Conservation (phyloP, 108 stramenopile genomes). For the Cyclotella distinguenda region DNA sequence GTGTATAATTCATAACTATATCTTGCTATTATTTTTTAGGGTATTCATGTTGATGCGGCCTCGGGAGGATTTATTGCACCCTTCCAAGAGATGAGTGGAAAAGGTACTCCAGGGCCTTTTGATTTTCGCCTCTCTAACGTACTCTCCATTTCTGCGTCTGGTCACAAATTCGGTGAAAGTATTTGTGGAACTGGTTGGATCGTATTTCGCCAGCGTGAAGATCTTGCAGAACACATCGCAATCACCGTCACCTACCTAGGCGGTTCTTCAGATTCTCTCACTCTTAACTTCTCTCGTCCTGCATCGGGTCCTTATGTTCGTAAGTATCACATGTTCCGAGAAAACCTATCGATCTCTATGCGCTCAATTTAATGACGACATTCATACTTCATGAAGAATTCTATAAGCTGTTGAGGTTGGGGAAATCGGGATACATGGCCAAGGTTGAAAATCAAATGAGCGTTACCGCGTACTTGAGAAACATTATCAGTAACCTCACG, state of each 20-base stretch:
- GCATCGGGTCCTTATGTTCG: conserved; percentile 48
- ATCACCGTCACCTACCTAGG: conserved; percentile 55
- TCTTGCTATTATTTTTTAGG: background rate
- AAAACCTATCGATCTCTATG: background rate
- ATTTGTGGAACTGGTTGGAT: conserved; percentile 65
- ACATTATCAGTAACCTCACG: conserved; percentile 18
- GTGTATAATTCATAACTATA: too few species aligned
- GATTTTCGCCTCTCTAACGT: conserved; percentile 60
- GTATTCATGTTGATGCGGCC: conserved; percentile 51
- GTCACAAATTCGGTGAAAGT: conserved; percentile 63
- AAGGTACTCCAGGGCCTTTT: conserved; percentile 33
- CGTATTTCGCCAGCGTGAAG: conserved; percentile 49
- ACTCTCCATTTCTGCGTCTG: conserved; percentile 49
- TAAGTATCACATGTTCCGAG: background rate
- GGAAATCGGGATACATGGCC: conserved; percentile 34
- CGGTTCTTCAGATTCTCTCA: conserved; percentile 45
- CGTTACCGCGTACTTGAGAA: conserved; percentile 20
- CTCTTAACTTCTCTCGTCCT: conserved; percentile 56
- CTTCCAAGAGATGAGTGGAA: conserved; percentile 39
- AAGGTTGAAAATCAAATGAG: conserved; percentile 49
- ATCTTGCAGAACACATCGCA: conserved; percentile 52
- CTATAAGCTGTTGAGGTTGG: conserved; percentile 42
- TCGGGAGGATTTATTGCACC: conserved; percentile 60
- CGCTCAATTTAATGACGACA: background rate
- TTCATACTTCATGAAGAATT: conserved; percentile 7